A percentile compares a stretch with the other conserved stretches of the same genome.
Conservation (phyloP, 202 grass and related monocot genomes). For the Zizania palustris region DNA sequence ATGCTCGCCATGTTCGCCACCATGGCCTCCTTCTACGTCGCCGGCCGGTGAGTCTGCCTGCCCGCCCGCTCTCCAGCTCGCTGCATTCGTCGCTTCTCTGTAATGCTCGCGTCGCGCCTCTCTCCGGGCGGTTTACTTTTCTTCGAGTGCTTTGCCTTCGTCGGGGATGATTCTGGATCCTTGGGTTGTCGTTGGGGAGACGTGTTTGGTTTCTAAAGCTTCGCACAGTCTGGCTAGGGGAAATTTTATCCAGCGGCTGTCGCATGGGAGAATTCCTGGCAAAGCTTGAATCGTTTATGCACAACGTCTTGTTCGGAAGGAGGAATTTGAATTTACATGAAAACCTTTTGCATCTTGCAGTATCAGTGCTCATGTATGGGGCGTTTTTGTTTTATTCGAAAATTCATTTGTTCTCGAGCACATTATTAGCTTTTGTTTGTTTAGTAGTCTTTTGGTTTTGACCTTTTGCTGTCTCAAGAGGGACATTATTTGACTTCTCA, state of each 20-base stretch:
- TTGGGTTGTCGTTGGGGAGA: not conserved
- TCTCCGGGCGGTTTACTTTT: not conserved
- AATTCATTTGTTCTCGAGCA: not conserved
- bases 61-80: not conserved
- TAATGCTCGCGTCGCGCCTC: conserved; percentile 23
- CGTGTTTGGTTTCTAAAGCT: not conserved
- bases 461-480: conserved; percentile 31
- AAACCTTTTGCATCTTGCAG: not conserved
- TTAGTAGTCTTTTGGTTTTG: conserved; percentile 24
- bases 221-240: too few species aligned
- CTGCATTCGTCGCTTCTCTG: conserved; percentile 11
- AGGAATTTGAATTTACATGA: not conserved
- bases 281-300: not conserved
- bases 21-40: conserved; percentile 95
- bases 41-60: conserved; percentile 65
- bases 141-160: not conserved
- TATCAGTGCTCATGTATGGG: not conserved
- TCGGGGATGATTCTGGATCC: conserved; percentile 12
- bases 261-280: not conserved
- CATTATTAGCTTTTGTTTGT: conserved; percentile 14
- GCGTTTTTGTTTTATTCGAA: conserved; percentile 1
- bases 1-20: conserved; percentile 96
- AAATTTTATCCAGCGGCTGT: not conserved
- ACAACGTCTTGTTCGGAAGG: not conserved
- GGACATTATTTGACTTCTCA: conserved; percentile 24